phyloP scores from a whole-genome alignment of 768 basidiomycete genomes.

The Tylopilus rubrobrunneus region DNA sequence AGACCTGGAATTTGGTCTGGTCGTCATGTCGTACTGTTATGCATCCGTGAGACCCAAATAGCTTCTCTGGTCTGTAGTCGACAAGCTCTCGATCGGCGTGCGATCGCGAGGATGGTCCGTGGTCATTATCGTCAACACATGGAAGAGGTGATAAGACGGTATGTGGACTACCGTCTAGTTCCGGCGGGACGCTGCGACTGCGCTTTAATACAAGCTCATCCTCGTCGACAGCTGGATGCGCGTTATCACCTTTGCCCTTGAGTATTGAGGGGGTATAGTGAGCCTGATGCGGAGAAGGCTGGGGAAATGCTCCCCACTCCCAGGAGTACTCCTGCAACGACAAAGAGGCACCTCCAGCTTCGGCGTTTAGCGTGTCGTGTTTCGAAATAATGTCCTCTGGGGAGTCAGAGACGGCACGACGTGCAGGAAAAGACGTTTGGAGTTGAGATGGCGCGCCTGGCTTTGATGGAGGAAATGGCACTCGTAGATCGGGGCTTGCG shows the following conservation, averaged over 20 bases:
- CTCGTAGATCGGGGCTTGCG: slow-evolving; percentile 5
- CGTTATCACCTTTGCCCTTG: slow-evolving; percentile 16
- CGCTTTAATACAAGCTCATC: slow-evolving; percentile 34
- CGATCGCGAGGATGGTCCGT: slow-evolving; percentile 9
- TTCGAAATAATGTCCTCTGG: slow-evolving; percentile 42
- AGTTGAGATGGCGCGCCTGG: slow-evolving; percentile 21
- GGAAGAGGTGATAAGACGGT: slow-evolving; percentile 22
- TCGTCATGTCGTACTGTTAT: slow-evolving; percentile 59
- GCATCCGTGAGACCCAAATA: slow-evolving; percentile 50
- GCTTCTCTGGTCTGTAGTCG: slow-evolving; percentile 3
- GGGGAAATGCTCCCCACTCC: slow-evolving; percentile 93
- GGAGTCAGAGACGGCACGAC: slow-evolving; percentile 61
- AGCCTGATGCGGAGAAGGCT: slow-evolving; percentile 62
- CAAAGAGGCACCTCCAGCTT: slow-evolving; percentile 12
- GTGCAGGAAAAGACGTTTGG: slow-evolving; percentile 33
- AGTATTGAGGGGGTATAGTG: slow-evolving; percentile 35
- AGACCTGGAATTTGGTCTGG: slow-evolving; percentile 59
- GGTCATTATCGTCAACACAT: slow-evolving; percentile 18
- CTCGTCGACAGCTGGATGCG: slow-evolving; percentile 12
- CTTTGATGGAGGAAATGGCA: slow-evolving; percentile 21
- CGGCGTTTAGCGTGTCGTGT: slow-evolving; percentile 2
- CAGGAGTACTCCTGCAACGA: slow-evolving; percentile 74
- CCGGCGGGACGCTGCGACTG: slow-evolving; percentile 58
- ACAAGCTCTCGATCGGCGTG: slow-evolving; percentile 1
- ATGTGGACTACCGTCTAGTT: slow-evolving; percentile 42